Conservation (phyloP, 345 rosid species). For the Jatropha curcas region DNA sequence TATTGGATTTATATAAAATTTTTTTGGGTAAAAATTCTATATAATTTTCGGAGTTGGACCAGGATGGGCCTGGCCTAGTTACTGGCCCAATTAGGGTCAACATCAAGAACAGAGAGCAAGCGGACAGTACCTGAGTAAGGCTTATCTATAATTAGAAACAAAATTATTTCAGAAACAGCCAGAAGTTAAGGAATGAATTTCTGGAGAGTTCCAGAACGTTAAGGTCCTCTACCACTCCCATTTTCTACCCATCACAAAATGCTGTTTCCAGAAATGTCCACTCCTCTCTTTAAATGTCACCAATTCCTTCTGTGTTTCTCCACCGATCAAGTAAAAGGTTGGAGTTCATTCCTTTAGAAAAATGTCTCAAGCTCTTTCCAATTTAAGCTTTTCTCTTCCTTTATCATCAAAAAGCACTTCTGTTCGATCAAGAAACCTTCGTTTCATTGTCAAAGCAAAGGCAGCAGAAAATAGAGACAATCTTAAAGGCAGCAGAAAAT, state of each 20-base stretch:
- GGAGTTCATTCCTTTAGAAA: neutral
- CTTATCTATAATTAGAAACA: no score
- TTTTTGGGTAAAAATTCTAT: no score
- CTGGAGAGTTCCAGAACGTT: constrained; percentile 40
- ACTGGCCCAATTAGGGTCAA: no score
- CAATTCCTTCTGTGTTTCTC: neutral
- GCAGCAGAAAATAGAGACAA: constrained; percentile 36
- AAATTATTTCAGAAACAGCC: no score
- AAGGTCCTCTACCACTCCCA: neutral
- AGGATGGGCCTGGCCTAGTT: no score
- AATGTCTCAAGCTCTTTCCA: constrained; percentile 40
- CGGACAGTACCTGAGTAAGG: no score
- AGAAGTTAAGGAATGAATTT: neutral
- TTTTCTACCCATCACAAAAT: neutral
- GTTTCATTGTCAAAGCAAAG: constrained; percentile 8
- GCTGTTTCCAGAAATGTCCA: constrained; percentile 36
- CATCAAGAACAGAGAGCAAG: no score
- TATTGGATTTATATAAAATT: no score
- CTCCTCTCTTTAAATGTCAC: constrained; percentile 18
- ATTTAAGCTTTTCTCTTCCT: constrained; percentile 27
- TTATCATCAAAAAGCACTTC: constrained; percentile 2
- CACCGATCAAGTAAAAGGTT: neutral
- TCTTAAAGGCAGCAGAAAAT: constrained; percentile 36
- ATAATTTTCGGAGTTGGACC: no score
- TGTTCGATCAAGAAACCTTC: neutral